Base-by-base conservation (phyloP, 1,139 yeast genomes). In the Komagataea norvegica region DNA sequence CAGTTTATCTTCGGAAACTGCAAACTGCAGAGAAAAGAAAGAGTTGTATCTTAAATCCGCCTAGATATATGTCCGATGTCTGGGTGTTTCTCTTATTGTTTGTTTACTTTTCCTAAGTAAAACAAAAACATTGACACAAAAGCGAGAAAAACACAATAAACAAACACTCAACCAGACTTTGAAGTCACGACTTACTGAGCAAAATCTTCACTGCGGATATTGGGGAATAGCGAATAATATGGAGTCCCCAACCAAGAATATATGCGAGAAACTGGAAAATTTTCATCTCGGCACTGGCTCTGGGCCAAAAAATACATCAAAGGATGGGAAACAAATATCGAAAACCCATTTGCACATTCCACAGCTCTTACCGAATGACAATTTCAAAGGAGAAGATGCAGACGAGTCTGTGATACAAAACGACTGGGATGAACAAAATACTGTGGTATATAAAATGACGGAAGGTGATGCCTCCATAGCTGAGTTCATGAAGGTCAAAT, bases 401-500 rank as follows among this genome's bases (percentile, higher is more conserved):
- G 45, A 45, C 10, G 51, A 43, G 18, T 49, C 54, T 0, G 49
- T 46, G 14, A 31, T 47, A 19, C 41, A 42, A 17, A 38, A 25
- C 23, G 44, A 43, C 15, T 34, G 43, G 34, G 41, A 39, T 29
- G 33, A 27, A 5, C 31, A 37, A 11, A 35, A 31, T 10, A 38
- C 46, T 9, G 41, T 43, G 4, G 30, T 38, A 14, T 51, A 45
- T 28, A 41, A 41, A 16, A 33, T 37, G 10, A 43, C 43, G 6
- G 52, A 49, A 6, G 57, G 61, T 6, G 53, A 54, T 36, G 47
- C 50, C n/a, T 52, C 61, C 4, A 45, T 43, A 24, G 43, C 45
- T 2, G 47, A 33, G 48, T 84, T 29, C 91, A 83, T 58, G 89
- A 85, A 3, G 8, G 82, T 86, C 23, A 57, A 80, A 53, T 64